Evolutionary conservation across 75 land plant genomes (phyloP).

Genomic region (Selaginella tamariscina): DNA sequence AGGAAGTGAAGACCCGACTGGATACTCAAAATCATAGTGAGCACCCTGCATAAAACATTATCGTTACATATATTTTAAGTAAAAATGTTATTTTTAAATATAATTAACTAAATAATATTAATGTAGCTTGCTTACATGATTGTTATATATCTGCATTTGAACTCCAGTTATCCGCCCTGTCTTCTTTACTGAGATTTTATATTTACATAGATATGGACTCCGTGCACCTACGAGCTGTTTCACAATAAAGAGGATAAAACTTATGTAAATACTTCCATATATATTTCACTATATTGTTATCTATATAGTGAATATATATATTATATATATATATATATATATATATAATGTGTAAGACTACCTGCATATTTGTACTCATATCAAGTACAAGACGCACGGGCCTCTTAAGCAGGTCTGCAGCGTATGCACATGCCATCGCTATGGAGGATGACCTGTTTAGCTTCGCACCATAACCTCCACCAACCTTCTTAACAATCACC

Average conservation of each 20-base stretch:
- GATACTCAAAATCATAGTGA: slow-evolving; percentile 36
- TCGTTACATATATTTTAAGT: too few relatives aligned
- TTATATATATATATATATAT: background rate
- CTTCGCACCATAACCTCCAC: slow-evolving; percentile 35
- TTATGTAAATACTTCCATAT: background rate
- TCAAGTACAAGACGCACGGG: slow-evolving; percentile 34
- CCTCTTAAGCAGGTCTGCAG: slow-evolving; percentile 30
- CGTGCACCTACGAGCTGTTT: slow-evolving; percentile 30
- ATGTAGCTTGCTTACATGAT: slow-evolving; percentile 17
- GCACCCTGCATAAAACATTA: too few relatives aligned
- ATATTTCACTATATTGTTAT: background rate
- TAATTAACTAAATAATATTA: background rate
- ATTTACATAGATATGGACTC: slow-evolving; percentile 30
- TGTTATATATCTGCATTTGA: slow-evolving; percentile 23
- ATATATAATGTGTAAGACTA: background rate
- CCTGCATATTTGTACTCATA: slow-evolving; percentile 35
- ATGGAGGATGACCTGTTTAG: slow-evolving; percentile 21
- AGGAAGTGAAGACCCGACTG: slow-evolving; percentile 17
- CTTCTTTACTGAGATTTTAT: slow-evolving; percentile 21
- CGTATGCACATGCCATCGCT: slow-evolving; percentile 37
- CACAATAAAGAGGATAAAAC: background rate
- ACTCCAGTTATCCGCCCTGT: slow-evolving; percentile 25
- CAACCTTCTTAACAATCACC: slow-evolving; percentile 29
- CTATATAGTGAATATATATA: background rate
- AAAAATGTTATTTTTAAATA: background rate